These are phyloP conservation scores for Lachnellula occidentalis DNA, from an alignment of 2,329 filamentous ascomycete genomes.

Conservation along the genomic window DNA sequence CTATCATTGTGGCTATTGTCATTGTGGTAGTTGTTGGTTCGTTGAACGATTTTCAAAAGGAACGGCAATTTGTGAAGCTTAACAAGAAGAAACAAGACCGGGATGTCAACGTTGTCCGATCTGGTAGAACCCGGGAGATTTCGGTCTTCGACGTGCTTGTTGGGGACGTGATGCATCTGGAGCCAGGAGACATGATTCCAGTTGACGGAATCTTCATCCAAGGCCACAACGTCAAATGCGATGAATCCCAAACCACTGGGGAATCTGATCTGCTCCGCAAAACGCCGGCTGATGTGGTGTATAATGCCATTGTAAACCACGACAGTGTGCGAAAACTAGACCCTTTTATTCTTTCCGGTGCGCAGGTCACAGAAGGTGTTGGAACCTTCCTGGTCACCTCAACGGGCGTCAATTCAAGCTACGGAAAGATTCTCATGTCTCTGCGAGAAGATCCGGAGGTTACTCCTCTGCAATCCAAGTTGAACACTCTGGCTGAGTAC, in stretches of 20 bases:
- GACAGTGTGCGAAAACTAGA: slow-evolving; percentile 61
- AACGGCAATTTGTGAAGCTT: slow-evolving; percentile 72
- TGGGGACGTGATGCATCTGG: slow-evolving; percentile 67
- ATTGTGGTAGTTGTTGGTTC: slow-evolving; percentile 73
- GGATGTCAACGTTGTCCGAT: slow-evolving; percentile 69
- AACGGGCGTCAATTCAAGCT: slow-evolving; percentile 66
- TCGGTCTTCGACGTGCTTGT: slow-evolving; percentile 67
- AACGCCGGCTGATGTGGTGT: slow-evolving; percentile 57
- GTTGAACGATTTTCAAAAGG: slow-evolving; percentile 79
- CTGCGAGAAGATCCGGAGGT: slow-evolving; percentile 71
- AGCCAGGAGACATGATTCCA: slow-evolving; percentile 67
- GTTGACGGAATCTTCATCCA: slow-evolving; percentile 67
- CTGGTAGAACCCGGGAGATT: slow-evolving; percentile 63
- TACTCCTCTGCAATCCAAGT: slow-evolving; percentile 71
- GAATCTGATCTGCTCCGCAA: slow-evolving; percentile 72
- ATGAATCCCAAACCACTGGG: slow-evolving; percentile 71
- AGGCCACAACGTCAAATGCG: slow-evolving; percentile 61
- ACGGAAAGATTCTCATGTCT: slow-evolving; percentile 75
- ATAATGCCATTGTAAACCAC: slow-evolving; percentile 54
- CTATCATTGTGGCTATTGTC: slow-evolving; percentile 70
- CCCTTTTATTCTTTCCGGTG: slow-evolving; percentile 76
- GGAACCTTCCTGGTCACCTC: slow-evolving; percentile 72
- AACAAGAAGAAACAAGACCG: slow-evolving; percentile 77
- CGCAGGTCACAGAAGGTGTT: slow-evolving; percentile 70
- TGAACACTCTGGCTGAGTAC: slow-evolving; percentile 72